Evolutionary conservation across 2,329 filamentous ascomycete species (phyloP).

Genomic region (Hypoxylon sp.): DNA sequence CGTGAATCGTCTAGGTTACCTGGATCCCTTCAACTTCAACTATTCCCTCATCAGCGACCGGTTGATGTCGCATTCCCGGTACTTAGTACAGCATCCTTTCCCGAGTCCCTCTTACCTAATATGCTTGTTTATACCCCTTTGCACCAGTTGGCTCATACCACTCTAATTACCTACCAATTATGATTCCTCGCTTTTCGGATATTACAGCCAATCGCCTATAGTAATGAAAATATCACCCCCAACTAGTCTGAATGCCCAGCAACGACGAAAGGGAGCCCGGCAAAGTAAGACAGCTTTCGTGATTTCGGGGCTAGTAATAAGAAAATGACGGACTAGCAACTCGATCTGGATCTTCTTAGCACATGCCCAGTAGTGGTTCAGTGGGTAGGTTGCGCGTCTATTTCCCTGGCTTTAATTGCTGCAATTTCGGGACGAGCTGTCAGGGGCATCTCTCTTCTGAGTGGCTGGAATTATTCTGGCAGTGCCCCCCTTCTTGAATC

Average conservation of each 20-base stretch:
- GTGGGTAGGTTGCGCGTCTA: slow-evolving; percentile 45
- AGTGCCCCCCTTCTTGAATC: slow-evolving; percentile 39
- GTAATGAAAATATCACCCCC: slow-evolving; percentile 1
- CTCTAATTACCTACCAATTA: background rate
- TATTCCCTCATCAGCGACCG: slow-evolving; percentile 1
- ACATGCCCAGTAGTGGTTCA: slow-evolving; percentile 29
- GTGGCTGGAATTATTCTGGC: slow-evolving; percentile 36
- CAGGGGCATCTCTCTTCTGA: slow-evolving; percentile 32
- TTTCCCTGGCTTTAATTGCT: slow-evolving; percentile 47
- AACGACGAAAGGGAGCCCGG: slow-evolving; percentile 4
- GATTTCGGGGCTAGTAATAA: slow-evolving; percentile 26
- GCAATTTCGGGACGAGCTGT: slow-evolving; percentile 50
- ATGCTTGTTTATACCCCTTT: slow-evolving; percentile 1
- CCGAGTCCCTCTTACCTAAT: background rate
- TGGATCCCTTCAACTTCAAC: background rate
- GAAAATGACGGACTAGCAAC: slow-evolving; percentile 23
- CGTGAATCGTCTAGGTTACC: slow-evolving; percentile 3
- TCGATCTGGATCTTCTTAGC: slow-evolving; percentile 42
- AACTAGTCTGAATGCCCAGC: slow-evolving; percentile 1
- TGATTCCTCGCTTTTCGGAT: slow-evolving; percentile 3
- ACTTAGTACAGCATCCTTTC: background rate
- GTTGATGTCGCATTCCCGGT: slow-evolving; percentile 10
- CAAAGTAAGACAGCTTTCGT: slow-evolving; percentile 14
- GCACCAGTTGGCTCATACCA: background rate
- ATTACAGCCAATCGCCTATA: background rate